Conservation (phyloP, 805 yeast genomes). For the Yamadazyma tumulicola region DNA sequence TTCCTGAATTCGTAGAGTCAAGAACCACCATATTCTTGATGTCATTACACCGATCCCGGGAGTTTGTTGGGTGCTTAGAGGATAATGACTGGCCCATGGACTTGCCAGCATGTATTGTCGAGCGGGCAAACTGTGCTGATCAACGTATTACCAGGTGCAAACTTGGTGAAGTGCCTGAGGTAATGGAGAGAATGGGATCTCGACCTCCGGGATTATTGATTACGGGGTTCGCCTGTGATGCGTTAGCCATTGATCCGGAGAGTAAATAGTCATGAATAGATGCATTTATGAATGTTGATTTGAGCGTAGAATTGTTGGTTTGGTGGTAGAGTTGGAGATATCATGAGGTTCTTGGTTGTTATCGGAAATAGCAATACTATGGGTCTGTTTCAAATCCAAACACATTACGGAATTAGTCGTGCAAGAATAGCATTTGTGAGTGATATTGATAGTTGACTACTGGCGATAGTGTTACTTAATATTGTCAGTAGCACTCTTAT, state of each 20-base stretch:
- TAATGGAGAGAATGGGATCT: constrained; percentile 73
- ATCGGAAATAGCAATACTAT: too few relatives aligned
- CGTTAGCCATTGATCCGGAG: constrained; percentile 1
- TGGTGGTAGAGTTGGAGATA: too few relatives aligned
- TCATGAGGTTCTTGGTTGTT: too few relatives aligned
- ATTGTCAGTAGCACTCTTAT: too few relatives aligned
- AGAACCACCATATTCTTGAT: constrained; percentile 86
- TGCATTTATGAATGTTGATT: too few relatives aligned
- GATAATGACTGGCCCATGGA: constrained; percentile 62
- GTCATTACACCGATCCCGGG: constrained; percentile 78
- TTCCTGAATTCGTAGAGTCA: constrained; percentile 68
- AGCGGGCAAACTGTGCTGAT: constrained; percentile 90
- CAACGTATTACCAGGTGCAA: constrained; percentile 80
- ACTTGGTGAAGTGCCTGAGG: constrained; percentile 62
- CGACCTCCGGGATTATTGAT: constrained; percentile 91
- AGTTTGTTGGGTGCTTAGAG: constrained; percentile 46
- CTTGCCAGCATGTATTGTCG: constrained; percentile 81
- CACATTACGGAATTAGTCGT: too few relatives aligned
- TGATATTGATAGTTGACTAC: too few relatives aligned
- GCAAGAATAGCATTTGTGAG: too few relatives aligned
- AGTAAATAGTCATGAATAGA: constrained; percentile 5
- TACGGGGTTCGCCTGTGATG: constrained; percentile 71
- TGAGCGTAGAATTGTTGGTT: too few relatives aligned
- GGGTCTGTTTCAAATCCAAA: too few relatives aligned
- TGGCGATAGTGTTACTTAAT: too few relatives aligned